Evolutionary conservation across 192 early-diverging fungal genomes (phyloP), one percentile per base, ranked within the genome.

Genomic region (Coemansia brasiliensis): DNA sequence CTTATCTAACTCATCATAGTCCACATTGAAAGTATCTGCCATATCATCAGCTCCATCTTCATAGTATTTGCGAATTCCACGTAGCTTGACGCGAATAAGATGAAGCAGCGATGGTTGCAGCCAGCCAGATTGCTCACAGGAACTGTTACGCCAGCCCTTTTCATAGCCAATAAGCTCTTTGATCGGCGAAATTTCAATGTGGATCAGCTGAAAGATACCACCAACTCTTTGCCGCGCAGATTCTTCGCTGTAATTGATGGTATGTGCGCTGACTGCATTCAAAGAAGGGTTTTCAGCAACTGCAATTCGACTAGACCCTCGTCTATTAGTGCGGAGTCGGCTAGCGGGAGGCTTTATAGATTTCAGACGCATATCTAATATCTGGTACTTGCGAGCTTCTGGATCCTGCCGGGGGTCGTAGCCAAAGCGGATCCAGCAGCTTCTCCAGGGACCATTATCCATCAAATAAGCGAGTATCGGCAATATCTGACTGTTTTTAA

Each of bases 361-460:
- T 17, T 46, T 29, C 0, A 39, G 15, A 27, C 75, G 75, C 41
- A 72, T 63, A 20, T 72, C 75, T 29, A 79, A 20, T 7, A 79
- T 37, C 35, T 79, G 75, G 75, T 79, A 79, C 55, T 48, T 68
- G 65, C 61, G 72, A 1, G 75, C 42, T 11, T 63, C 77, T 11
- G 52, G 46, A 18, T 73, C 52, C 22, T 52, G 63, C 29, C 77
- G 70, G 20, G 77, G 77, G 13, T 80, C 77, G 32, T 80, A 80
- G 48, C 77, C 77, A 46, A 70, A 60, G 6, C 72, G 57, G 39
- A 80, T 70, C 77, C 77, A 80, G 60, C 77, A 80, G 53, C 57
- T 67, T 37, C 77, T 66, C 77, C 77, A 80, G 7, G 77, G 55
- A 2, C 77, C 72, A 0, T 24, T 52, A 0, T 69, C 55, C 71